Percentiles rank a stretch among this genome's conserved stretches.
Evolutionary conservation across 2,329 filamentous ascomycete genomes (phyloP).

Genomic region (Aspergillus fumigatiaffinis): DNA sequence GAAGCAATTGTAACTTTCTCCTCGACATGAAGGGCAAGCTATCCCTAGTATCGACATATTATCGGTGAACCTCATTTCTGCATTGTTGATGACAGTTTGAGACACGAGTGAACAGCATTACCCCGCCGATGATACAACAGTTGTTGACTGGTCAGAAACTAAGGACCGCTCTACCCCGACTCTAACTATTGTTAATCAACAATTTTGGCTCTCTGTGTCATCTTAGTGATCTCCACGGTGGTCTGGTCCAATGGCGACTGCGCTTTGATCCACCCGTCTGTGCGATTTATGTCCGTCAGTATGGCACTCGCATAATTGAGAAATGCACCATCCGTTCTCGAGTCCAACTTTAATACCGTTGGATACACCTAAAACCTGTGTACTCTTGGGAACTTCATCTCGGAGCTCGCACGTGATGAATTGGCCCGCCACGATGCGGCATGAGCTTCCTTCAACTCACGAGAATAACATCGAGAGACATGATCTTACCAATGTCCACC

Average conservation of each 20-base stretch:
- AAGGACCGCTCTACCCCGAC: background rate
- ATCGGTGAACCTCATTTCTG: background rate
- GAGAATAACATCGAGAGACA: background rate
- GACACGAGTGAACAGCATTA: background rate
- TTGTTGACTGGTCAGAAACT: conserved; percentile 8
- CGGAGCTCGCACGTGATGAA: background rate
- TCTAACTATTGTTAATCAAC: background rate
- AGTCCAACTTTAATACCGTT: background rate
- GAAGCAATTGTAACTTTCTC: background rate
- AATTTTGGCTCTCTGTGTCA: conserved; percentile 1
- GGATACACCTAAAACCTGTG: background rate
- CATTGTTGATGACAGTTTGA: background rate
- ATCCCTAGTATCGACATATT: background rate
- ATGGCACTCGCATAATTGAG: background rate
- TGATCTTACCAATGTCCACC: background rate
- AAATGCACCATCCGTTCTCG: background rate
- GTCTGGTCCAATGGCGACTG: conserved; percentile 1
- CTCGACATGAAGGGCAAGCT: background rate
- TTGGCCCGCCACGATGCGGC: background rate
- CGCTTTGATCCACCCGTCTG: background rate
- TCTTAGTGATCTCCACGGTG: conserved; percentile 3
- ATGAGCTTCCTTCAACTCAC: background rate
- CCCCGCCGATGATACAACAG: background rate
- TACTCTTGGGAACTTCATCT: background rate
- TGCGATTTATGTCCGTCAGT: background rate